Conservation (phyloP, 441 rosid genomes). For the Croton laevigatus region DNA sequence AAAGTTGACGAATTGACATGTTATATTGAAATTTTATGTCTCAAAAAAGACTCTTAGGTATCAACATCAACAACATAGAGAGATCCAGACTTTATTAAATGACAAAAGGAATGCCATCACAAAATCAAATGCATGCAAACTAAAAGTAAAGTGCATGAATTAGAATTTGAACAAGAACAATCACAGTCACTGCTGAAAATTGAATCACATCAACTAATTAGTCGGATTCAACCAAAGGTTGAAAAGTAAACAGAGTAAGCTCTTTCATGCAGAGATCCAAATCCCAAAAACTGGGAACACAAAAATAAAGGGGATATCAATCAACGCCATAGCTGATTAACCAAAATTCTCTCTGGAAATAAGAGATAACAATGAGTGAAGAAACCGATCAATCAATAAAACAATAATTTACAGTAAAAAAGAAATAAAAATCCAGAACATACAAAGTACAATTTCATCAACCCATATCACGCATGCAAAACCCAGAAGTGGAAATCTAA, state of each 20-base stretch:
- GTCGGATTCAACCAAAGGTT: neutral
- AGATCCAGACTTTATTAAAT: conserved; percentile 2
- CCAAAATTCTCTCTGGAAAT: neutral
- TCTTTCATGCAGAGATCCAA: conserved; percentile 15
- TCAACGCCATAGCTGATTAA: neutral
- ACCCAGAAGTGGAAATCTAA: conserved; percentile 18
- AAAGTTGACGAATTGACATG: neutral
- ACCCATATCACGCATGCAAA: conserved; percentile 30
- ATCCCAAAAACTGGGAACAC: conserved; percentile 1
- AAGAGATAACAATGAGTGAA: conserved; percentile 7
- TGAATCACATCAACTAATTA: neutral
- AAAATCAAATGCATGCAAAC: conserved; percentile 13
- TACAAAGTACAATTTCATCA: neutral
- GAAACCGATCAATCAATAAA: neutral
- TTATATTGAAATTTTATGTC: neutral
- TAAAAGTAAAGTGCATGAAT: neutral
- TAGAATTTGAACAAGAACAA: neutral
- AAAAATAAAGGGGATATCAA: neutral
- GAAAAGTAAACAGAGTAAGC: neutral
- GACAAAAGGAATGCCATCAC: neutral
- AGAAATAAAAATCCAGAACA: neutral
- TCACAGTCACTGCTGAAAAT: neutral
- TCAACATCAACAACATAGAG: neutral
- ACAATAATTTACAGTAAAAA: neutral
- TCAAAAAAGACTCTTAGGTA: neutral